Evolutionary conservation across 768 basidiomycete genomes (phyloP).

Genomic region (Boletales sp.): DNA sequence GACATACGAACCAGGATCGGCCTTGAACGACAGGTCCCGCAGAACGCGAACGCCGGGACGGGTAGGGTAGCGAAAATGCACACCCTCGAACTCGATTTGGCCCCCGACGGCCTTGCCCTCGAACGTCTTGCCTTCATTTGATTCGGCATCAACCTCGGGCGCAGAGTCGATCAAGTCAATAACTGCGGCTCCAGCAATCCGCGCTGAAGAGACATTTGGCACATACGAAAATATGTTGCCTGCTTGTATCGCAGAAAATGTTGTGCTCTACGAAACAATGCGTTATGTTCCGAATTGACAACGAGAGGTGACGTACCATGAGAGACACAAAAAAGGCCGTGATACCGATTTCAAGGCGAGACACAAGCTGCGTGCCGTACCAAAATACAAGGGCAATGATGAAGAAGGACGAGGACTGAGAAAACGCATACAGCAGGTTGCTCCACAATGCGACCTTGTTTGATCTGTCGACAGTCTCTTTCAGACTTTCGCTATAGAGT

Average conservation of each 20-base stretch:
- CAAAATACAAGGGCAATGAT: conserved; percentile 84
- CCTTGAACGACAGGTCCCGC: conserved; percentile 66
- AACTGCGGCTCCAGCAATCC: conserved; percentile 71
- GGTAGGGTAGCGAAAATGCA: conserved; percentile 90
- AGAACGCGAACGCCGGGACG: conserved; percentile 81
- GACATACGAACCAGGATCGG: conserved; percentile 76
- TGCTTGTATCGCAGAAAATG: conserved; percentile 82
- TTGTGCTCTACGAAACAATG: conserved; percentile 47
- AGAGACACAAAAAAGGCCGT: conserved; percentile 79
- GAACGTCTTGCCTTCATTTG: conserved; percentile 54
- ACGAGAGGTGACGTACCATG: conserved; percentile 49
- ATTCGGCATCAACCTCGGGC: conserved; percentile 81
- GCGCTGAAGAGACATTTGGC: conserved; percentile 84
- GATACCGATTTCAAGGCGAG: conserved; percentile 48
- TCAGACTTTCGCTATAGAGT: conserved; percentile 66
- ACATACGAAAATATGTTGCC: conserved; percentile 84
- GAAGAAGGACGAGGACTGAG: conserved; percentile 73
- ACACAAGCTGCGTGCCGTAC: conserved; percentile 66
- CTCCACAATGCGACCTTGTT: conserved; percentile 63
- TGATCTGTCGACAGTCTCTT: conserved; percentile 62
- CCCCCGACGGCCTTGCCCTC: conserved; percentile 47
- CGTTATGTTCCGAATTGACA: neutral
- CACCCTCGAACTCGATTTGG: conserved; percentile 71
- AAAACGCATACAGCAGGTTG: conserved; percentile 64
- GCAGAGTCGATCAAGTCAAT: conserved; percentile 69